Percentiles rank a stretch among this genome's conserved stretches.
These are phyloP conservation scores for Lepiota subincarnata DNA, from an alignment of 768 basidiomycete genomes.

Conservation along the genomic window DNA sequence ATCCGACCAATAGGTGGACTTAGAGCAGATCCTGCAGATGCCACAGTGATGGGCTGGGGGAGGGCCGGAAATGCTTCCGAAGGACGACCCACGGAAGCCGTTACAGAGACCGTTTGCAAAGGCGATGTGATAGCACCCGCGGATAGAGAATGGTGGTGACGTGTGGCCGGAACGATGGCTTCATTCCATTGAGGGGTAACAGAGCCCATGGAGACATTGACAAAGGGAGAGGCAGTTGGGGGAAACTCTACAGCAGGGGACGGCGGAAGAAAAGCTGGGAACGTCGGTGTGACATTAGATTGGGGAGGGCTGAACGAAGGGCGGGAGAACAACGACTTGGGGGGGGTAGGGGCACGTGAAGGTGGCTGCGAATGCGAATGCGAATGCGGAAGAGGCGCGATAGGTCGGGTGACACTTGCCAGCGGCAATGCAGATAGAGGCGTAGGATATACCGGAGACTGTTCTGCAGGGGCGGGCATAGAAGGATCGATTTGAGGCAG, in stretches of 20 bases:
- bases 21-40: conserved; percentile 24
- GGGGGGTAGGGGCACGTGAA: conserved; percentile 28
- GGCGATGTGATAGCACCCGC: conserved; percentile 30
- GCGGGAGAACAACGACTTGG: conserved; percentile 23
- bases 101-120: conserved; percentile 14
- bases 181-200: conserved; percentile 37
- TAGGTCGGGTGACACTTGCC: conserved; percentile 1
- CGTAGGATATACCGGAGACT: conserved; percentile 16
- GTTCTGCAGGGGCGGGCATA: conserved; percentile 12
- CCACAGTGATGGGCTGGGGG: conserved; percentile 15
- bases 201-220: conserved; percentile 13
- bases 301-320: conserved; percentile 26
- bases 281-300: conserved; percentile 19
- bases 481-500: conserved; percentile 19
- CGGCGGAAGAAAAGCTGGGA: conserved; percentile 20
- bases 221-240: conserved; percentile 17
- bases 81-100: not conserved
- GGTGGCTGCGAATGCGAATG: conserved; percentile 36
- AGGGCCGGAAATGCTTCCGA: not conserved
- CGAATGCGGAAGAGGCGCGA: conserved; percentile 18
- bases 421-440: conserved; percentile 15
- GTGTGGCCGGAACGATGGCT: conserved; percentile 27
- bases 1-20: conserved; percentile 46
- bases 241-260: conserved; percentile 19
- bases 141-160: conserved; percentile 42